These are phyloP conservation scores for Allium fistulosum DNA, from an alignment of 106 monocot genomes.

Conservation along the genomic window DNA sequence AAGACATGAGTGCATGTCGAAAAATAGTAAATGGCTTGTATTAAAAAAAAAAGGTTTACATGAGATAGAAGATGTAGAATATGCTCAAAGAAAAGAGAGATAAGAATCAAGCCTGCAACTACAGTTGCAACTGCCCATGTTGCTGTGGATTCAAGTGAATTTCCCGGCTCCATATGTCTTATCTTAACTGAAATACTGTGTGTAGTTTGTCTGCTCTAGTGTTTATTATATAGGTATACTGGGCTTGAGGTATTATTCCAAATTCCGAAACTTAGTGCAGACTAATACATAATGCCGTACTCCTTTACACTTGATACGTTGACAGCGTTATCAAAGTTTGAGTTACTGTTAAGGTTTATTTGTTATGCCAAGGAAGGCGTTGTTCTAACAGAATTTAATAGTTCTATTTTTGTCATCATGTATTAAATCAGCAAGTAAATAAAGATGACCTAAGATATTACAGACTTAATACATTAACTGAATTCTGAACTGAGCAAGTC, in stretches of 20 bases:
- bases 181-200: background rate
- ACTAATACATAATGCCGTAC: background rate
- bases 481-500: background rate
- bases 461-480: background rate
- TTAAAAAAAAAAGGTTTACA: background rate
- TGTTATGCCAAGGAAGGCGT: background rate
- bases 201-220: background rate
- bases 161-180: background rate
- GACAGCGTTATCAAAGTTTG: no score
- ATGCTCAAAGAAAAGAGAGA: constrained; percentile 14
- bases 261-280: background rate
- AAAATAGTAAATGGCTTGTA: background rate
- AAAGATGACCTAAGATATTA: no score
- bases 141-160: constrained; percentile 9
- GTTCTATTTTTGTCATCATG: background rate
- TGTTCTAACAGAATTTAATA: background rate
- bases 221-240: background rate
- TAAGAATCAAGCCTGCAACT: background rate
- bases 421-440: background rate
- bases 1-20: background rate
- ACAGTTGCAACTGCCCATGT: constrained; percentile 11
- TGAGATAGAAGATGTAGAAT: constrained; percentile 12
- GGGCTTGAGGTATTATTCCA: background rate
- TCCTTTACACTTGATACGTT: background rate
- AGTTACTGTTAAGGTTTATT: background rate